These are phyloP conservation scores for Microdochium bolleyi DNA, from an alignment of 2,329 filamentous ascomycete species.

Conservation along the genomic window DNA sequence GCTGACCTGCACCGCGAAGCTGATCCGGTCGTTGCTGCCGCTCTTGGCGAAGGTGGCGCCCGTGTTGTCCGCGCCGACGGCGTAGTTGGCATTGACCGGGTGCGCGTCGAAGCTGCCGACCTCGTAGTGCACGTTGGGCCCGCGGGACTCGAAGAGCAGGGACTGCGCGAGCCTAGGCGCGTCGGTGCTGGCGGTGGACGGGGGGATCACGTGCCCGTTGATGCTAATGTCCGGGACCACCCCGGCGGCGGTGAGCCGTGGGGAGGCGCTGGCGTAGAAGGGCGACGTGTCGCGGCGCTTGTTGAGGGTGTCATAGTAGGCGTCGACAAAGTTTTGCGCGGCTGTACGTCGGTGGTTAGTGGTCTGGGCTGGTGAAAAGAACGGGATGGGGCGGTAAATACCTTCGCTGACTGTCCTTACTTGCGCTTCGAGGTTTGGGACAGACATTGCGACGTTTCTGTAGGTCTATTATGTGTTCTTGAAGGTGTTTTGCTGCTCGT, in stretches of 20 bases:
- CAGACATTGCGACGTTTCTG: not conserved
- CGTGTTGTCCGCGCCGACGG: conserved; percentile 48
- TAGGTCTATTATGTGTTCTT: too few species aligned
- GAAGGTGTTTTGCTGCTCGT: too few species aligned
- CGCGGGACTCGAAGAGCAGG: conserved; percentile 5
- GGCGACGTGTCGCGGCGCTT: conserved; percentile 46
- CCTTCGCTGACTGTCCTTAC: not conserved
- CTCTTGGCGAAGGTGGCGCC: conserved; percentile 24
- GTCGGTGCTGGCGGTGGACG: not conserved
- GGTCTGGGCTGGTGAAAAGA: not conserved
- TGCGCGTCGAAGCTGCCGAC: conserved; percentile 71
- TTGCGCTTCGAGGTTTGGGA: not conserved
- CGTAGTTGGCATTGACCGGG: conserved; percentile 63
- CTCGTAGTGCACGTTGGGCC: conserved; percentile 56
- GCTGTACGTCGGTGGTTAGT: conserved; percentile 32
- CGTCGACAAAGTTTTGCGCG: conserved; percentile 62
- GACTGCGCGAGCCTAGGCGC: conserved; percentile 3
- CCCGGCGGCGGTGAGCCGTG: conserved; percentile 39
- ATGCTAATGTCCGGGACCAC: conserved; percentile 62
- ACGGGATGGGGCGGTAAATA: not conserved
- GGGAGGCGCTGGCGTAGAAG: conserved; percentile 62
- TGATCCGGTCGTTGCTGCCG: conserved; percentile 48
- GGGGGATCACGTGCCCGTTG: conserved; percentile 56
- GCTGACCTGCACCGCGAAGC: conserved; percentile 65
- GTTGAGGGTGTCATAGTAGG: conserved; percentile 70